Base-by-base conservation (phyloP, 805 yeast genomes). In the Saccharomycopsis vini region DNA sequence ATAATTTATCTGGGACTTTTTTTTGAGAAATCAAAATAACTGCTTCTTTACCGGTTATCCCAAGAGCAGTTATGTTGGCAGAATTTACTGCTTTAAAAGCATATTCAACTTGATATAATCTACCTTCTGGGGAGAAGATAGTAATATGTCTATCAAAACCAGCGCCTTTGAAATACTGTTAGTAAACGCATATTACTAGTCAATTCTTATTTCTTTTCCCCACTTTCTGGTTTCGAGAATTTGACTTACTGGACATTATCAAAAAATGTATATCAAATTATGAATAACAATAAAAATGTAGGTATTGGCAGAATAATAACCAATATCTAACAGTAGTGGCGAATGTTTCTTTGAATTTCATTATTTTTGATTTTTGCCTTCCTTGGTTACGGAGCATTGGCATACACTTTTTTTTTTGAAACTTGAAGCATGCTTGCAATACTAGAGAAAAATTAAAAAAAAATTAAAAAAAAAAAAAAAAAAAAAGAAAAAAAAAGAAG, bases 121-220 rank as follows among this genome's bases (percentile, higher is more conserved):
- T 80, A 37, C 98, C 98, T 62, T 92, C 98, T 18, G 98, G 98
- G 32, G 97, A 90, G 69, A 92, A 92, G 56, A 92, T 89, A 23
- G 98, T 92, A 63, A 92, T 92, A 64, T 92, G 98, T 71, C 98
- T 84, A 69, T 92, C 98, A 63, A 89, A 92, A 43, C 98, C 98
- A n/a, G 97, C 95, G 50, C 64, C 72, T 45, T 72, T 71, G 71
- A 68, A 5, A 23, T n/a, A 7, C 29, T 26, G 29, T 26, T 26
- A 26, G 29, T 26, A 26, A 9, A 26, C 29, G 29, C 29, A 26
- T 26, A 9, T 26, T 26, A 26, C 29, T 12, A n/a, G n/a, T 62
- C 31, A 29, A 46, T 37, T 5, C 18, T 21, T n/a, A 4, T 15
- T 34, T 34, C 15, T 20, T 10, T 34, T 19, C 24, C 23, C 15